phyloP scores from a whole-genome alignment of 208 protist species.

The Trypanosoma scelopori region DNA sequence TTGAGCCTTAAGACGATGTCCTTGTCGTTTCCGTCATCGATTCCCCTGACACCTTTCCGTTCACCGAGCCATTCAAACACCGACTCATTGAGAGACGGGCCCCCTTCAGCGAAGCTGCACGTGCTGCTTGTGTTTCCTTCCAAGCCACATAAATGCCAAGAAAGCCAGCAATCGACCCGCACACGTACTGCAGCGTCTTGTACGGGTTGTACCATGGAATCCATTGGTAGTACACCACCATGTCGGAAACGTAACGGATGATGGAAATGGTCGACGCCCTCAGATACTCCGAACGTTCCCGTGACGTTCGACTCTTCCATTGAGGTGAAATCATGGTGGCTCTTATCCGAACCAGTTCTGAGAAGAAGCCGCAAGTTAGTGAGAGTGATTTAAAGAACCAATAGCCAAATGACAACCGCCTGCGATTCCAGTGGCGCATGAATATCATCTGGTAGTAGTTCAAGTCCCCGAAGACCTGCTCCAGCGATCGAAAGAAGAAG shows the following conservation, averaged over 20 bases:
- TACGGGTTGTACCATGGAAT: constrained; percentile 75
- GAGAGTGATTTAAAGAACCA: constrained; percentile 90
- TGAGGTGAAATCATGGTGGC: constrained; percentile 5
- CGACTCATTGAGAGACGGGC: not conserved
- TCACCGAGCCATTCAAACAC: not conserved
- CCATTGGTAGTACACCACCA: constrained; percentile 93
- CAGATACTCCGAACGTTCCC: constrained; percentile 37
- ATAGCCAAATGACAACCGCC: constrained; percentile 70
- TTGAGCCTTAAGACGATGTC: too few relatives aligned
- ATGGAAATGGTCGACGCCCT: constrained; percentile 48
- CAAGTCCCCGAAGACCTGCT: constrained; percentile 84
- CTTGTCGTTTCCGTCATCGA: not conserved
- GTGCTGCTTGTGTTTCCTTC: constrained; percentile 43
- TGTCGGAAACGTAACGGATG: constrained; percentile 80
- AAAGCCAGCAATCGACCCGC: constrained; percentile 60
- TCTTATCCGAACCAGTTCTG: constrained; percentile 39
- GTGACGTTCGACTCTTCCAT: constrained; percentile 11
- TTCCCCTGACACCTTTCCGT: not conserved
- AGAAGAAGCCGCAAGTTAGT: constrained; percentile 65
- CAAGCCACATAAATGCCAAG: constrained; percentile 80
- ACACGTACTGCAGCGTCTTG: constrained; percentile 67
- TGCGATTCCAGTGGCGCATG: constrained; percentile 70
- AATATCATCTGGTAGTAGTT: constrained; percentile 85
- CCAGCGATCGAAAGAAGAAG: constrained; percentile 63
- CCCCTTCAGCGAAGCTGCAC: not conserved